A percentile compares a stretch with the other conserved stretches of the same genome.
Conservation (phyloP, 164 flowering plant species). For the Santalum album region DNA sequence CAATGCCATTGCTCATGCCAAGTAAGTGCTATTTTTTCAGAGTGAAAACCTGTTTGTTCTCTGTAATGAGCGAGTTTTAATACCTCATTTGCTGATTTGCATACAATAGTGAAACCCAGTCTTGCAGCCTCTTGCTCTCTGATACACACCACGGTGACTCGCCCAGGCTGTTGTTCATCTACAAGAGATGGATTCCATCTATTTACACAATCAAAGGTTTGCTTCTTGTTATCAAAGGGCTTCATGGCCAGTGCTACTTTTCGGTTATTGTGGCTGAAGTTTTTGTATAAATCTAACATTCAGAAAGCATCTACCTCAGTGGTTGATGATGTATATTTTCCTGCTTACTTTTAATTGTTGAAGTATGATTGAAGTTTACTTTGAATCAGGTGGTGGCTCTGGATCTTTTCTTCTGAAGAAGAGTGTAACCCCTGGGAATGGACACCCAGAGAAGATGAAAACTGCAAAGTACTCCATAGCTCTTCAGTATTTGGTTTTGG, state of each 20-base stretch:
- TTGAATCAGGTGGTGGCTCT: conserved; percentile 39
- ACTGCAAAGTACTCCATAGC: conserved; percentile 68
- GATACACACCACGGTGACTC: conserved; percentile 81
- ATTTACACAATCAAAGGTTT: conserved; percentile 63
- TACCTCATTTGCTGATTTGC: no score
- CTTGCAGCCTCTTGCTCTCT: conserved; percentile 63
- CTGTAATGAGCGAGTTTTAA: no score
- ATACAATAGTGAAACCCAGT: conserved; percentile 28
- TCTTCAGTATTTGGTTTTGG: conserved; percentile 58
- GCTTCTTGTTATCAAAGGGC: conserved; percentile 2
- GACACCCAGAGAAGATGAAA: conserved; percentile 11
- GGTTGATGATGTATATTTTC: no score
- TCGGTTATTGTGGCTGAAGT: no score
- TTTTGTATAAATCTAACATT: no score
- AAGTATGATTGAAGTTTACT: no score
- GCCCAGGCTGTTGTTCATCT: conserved; percentile 69
- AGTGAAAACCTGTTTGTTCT: no score
- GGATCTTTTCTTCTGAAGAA: conserved; percentile 52
- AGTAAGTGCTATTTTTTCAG: conserved; percentile 30
- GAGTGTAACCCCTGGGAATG: conserved; percentile 6
- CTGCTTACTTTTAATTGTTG: not conserved
- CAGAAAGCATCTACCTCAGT: no score
- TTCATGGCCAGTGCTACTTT: no score
- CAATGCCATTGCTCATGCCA: conserved; percentile 63
- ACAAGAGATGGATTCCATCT: conserved; percentile 76